Evolutionary conservation across 176 grass and related monocot species (phyloP).

Genomic region (Poa pratensis): DNA sequence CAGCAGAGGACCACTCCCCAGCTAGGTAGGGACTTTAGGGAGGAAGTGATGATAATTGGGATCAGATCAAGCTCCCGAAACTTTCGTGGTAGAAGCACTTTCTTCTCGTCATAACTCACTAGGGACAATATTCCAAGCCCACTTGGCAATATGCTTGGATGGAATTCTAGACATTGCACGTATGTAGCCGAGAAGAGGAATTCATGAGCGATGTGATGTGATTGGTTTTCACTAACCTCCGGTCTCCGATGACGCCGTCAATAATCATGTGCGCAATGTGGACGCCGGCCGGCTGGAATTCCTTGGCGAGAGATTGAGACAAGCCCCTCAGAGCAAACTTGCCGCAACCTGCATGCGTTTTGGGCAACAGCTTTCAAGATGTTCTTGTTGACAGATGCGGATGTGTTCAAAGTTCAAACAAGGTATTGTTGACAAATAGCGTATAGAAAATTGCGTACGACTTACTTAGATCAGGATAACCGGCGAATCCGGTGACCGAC

Average conservation of each 20-base stretch:
- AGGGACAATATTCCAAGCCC: conserved; percentile 42
- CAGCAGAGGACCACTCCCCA: conserved; percentile 29
- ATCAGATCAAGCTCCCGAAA: conserved; percentile 16
- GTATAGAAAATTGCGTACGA: neutral
- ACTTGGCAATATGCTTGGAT: conserved; percentile 1
- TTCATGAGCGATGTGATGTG: neutral
- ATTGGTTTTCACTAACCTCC: conserved; percentile 54
- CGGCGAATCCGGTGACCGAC: conserved; percentile 64
- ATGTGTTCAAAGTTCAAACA: neutral
- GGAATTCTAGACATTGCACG: neutral
- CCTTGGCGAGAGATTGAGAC: conserved; percentile 76
- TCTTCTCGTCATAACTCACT: conserved; percentile 26
- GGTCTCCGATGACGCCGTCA: conserved; percentile 62
- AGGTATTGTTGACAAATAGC: neutral
- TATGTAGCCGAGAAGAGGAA: neutral
- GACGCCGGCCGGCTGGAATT: conserved; percentile 76
- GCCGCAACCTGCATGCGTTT: conserved; percentile 45
- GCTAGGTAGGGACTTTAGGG: neutral
- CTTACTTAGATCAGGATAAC: conserved; percentile 74
- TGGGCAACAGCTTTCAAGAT: neutral
- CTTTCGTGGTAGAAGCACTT: conserved; percentile 5
- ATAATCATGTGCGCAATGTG: conserved; percentile 91
- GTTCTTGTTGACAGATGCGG: neutral
- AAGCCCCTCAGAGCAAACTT: conserved; percentile 88
- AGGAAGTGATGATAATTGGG: conserved; percentile 7